phyloP scores from a whole-genome alignment of 2,329 filamentous ascomycete genomes.

The Fusarium euwallaceae region DNA sequence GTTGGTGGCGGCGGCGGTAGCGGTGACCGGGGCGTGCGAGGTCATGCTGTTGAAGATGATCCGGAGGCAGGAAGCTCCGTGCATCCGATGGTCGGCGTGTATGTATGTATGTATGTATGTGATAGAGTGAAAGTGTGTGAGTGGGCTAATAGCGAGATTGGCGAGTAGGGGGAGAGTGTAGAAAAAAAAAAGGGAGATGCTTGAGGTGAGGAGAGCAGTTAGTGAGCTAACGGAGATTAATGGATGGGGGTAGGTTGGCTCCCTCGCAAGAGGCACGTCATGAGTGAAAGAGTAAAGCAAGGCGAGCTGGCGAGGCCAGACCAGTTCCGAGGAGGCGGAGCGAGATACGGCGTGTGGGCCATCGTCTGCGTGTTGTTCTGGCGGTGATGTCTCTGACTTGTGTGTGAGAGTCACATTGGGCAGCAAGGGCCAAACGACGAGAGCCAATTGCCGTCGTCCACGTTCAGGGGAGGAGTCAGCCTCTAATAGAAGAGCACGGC shows the following conservation, averaged over 20 bases:
- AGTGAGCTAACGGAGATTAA: constrained; percentile 40
- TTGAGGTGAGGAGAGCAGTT: constrained; percentile 13
- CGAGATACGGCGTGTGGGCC: background rate
- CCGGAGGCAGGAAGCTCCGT: constrained; percentile 42
- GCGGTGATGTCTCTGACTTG: constrained; percentile 15
- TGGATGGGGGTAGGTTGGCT: constrained; percentile 39
- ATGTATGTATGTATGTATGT: background rate
- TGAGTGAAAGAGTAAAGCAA: background rate
- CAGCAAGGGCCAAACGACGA: constrained; percentile 41
- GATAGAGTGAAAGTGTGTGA: background rate
- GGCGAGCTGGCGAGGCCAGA: background rate
- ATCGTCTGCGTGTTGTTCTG: constrained; percentile 12
- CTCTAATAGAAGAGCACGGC: constrained; percentile 1
- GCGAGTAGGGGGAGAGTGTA: constrained; percentile 6
- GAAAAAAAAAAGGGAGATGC: constrained; percentile 8
- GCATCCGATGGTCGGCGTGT: constrained; percentile 34
- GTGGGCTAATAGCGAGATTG: constrained; percentile 8
- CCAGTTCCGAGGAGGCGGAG: constrained; percentile 15
- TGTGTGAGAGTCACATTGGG: constrained; percentile 40
- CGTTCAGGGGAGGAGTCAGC: constrained; percentile 29
- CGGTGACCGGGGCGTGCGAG: constrained; percentile 32
- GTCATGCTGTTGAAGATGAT: constrained; percentile 40
- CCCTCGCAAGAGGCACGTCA: constrained; percentile 28
- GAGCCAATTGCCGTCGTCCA: constrained; percentile 44
- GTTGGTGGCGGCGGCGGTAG: constrained; percentile 43